Evolutionary conservation across 805 yeast species (phyloP), one percentile per base, ranked within the genome.

Genomic region (Pichia sporocuriosa): DNA sequence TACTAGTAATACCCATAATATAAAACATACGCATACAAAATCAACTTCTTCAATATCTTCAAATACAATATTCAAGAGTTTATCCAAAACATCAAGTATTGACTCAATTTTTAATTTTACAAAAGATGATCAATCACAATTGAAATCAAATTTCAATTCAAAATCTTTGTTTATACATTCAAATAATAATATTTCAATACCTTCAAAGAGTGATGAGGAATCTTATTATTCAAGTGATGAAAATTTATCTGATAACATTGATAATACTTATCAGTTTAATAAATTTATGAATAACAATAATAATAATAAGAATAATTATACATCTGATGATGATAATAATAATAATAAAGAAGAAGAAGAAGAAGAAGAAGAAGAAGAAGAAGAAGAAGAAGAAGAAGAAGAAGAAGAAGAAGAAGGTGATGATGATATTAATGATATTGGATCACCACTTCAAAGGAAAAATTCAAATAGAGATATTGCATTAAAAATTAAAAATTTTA

Each of bases 391-490:
- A n/a, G n/a, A n/a, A n/a, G n/a, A n/a, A n/a, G n/a, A n/a, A n/a
- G 12, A 35, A 25, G 21, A 32, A 13, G 28, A 21, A 9, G 37
- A 33, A 8, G 17, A 22, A 6, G 40, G 33, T 28, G 12, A 22
- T 33, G 52, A 48, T 13, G 36, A 45, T 25, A 39, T 42, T 3
- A 31, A 37, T 19, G 65, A 61, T 37, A 49, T 58, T 22, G 68
- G 69, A 1, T 63, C 71, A 3, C 71, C 69, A n/a, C 45, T 67
- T 37, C 73, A 65, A 39, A 59, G 50, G 48, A 46, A 57, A 21
- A 38, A 43, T 11, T 50, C 39, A 13, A 39, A 43, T 21, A 44
- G 54, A 35, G 25, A 50, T 8, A 54, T 45, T 16, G 33, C 52
- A 22, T 48, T 44, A 2, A 48, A 46, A 23, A 40, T 55, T 27